Evolutionary conservation across 2,329 filamentous ascomycete species (phyloP).

Genomic region (Chaetothyriales sp.): DNA sequence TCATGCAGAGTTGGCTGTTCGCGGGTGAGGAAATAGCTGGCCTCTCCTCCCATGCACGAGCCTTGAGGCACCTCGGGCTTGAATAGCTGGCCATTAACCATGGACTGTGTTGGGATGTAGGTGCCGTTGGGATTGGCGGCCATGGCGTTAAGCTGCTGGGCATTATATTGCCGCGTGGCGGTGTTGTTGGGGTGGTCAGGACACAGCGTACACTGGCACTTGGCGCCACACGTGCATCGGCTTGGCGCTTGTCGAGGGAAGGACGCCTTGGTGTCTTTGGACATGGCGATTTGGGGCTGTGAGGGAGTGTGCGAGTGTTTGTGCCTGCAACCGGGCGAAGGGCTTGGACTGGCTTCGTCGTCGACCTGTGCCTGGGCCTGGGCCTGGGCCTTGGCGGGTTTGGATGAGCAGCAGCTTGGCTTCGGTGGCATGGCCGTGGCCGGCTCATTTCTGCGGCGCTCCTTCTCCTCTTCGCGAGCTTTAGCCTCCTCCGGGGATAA

Average conservation of each 20-base stretch:
- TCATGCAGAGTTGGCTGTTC: slow-evolving; percentile 6
- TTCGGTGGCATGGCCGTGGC: neutral
- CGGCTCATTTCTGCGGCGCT: neutral
- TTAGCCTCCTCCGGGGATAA: slow-evolving; percentile 12
- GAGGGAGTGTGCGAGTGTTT: slow-evolving; percentile 8
- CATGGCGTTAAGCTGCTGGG: slow-evolving; percentile 6
- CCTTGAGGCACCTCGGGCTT: slow-evolving; percentile 2
- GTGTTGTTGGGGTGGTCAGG: slow-evolving; percentile 19
- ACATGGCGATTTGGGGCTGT: slow-evolving; percentile 1
- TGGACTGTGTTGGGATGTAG: neutral
- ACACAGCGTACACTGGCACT: slow-evolving; percentile 18
- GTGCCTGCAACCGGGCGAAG: slow-evolving; percentile 13
- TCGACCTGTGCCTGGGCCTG: too few species aligned
- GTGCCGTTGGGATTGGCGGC: neutral
- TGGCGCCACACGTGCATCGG: slow-evolving; percentile 16
- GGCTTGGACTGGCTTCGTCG: slow-evolving; percentile 4
- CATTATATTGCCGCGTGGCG: slow-evolving; percentile 8
- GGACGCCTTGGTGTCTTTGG: neutral
- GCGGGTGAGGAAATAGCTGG: slow-evolving; percentile 10
- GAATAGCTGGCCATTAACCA: neutral
- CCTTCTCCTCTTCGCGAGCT: slow-evolving; percentile 8
- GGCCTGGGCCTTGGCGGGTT: neutral
- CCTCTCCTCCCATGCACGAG: slow-evolving; percentile 17
- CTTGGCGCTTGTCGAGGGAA: slow-evolving; percentile 5
- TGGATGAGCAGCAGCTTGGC: slow-evolving; percentile 8